Evolutionary conservation across 2,329 filamentous ascomycete species (phyloP).

Genomic region (Aspergillus tubingensis): DNA sequence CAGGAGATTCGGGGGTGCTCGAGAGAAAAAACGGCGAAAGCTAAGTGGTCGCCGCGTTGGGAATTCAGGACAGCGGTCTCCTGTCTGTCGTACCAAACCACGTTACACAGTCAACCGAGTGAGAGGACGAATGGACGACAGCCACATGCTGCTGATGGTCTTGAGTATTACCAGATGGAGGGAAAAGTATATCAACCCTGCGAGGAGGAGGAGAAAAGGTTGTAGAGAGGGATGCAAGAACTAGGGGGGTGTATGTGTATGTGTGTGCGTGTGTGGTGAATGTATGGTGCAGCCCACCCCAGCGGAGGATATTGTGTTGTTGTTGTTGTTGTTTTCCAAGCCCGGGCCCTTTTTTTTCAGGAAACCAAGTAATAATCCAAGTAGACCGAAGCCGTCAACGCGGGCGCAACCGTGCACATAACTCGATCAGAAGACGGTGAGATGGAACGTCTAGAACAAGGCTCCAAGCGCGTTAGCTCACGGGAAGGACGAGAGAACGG

Average conservation of each 20-base stretch:
- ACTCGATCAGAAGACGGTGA: constrained; percentile 25
- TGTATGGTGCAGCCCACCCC: neutral
- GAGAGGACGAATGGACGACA: constrained; percentile 35
- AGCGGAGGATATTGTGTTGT: constrained; percentile 5
- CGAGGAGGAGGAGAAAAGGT: neutral
- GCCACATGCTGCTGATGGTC: constrained; percentile 37
- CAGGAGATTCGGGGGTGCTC: constrained; percentile 16
- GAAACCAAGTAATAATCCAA: constrained; percentile 16
- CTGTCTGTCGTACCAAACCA: constrained; percentile 32
- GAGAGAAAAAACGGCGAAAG: constrained; percentile 13
- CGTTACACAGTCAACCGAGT: constrained; percentile 37
- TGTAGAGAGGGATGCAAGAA: neutral
- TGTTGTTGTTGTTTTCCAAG: neutral
- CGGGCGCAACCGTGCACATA: constrained; percentile 20
- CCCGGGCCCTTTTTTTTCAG: constrained; percentile 8
- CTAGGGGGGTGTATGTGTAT: neutral
- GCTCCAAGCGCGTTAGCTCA: constrained; percentile 14
- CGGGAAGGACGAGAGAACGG: constrained; percentile 2
- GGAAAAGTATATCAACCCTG: neutral
- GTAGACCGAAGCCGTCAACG: constrained; percentile 18
- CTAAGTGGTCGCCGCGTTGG: constrained; percentile 22
- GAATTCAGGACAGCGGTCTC: constrained; percentile 14
- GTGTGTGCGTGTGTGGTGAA: neutral
- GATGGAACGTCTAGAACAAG: constrained; percentile 28
- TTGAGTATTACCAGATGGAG: constrained; percentile 12